Percentiles rank a stretch among this genome's conserved stretches.
Conservation (phyloP, 2,329 filamentous ascomycete genomes). For the Penicillium sclerotiorum region DNA sequence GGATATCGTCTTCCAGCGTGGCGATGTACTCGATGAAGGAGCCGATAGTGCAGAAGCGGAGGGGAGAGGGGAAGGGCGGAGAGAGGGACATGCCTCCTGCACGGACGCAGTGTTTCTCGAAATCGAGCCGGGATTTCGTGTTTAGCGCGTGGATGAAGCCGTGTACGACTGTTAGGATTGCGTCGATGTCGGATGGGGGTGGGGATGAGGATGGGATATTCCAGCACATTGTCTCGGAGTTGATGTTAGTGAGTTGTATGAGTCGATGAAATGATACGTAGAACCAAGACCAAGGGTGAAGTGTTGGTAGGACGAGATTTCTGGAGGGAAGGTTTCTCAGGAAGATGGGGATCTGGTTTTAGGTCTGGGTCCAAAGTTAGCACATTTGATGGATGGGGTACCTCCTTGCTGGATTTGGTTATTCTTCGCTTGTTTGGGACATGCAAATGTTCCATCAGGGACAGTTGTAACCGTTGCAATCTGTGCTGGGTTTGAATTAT, state of each 20-base stretch:
- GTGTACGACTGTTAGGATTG: constrained; percentile 32
- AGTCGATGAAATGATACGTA: neutral
- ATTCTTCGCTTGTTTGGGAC: neutral
- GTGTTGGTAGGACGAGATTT: neutral
- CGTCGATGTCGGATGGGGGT: constrained; percentile 17
- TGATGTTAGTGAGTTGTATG: neutral
- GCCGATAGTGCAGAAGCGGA: constrained; percentile 41
- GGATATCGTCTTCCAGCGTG: constrained; percentile 32
- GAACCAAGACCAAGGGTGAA: too few relatives aligned
- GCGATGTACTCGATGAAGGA: constrained; percentile 37
- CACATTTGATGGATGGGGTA: neutral
- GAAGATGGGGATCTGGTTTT: neutral
- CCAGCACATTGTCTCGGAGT: constrained; percentile 18
- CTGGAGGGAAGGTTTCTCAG: neutral
- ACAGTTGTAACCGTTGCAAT: constrained; percentile 14
- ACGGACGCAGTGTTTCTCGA: constrained; percentile 38
- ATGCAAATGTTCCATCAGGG: neutral
- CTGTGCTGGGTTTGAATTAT: neutral
- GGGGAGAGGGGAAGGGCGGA: constrained; percentile 30
- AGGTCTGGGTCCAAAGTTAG: neutral
- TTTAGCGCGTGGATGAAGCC: constrained; percentile 35
- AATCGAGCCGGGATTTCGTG: constrained; percentile 34
- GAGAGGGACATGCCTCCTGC: constrained; percentile 39
- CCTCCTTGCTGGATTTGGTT: neutral
- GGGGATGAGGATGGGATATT: constrained; percentile 4